phyloP scores from a whole-genome alignment of 345 rosid species.

The Carallia pectinifolia region DNA sequence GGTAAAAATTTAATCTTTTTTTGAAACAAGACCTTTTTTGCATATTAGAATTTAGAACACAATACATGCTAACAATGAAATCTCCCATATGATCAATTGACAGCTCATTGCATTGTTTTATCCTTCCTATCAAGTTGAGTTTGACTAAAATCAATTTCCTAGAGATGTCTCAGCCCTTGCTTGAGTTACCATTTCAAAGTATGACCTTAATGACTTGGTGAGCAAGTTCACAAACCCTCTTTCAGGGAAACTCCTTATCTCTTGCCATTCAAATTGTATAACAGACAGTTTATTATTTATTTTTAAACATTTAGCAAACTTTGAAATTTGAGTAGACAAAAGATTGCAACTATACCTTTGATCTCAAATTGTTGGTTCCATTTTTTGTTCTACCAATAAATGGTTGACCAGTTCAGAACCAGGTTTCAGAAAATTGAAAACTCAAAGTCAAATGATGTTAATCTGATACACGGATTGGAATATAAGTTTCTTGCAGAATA shows the following conservation, averaged over 20 bases:
- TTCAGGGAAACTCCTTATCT: not conserved
- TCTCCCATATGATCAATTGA: not conserved
- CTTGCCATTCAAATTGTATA: not conserved
- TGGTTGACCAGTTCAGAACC: too few species aligned
- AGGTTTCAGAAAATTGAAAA: constrained; percentile 16
- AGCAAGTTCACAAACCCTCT: not conserved
- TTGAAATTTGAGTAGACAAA: too few species aligned
- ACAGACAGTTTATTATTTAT: not conserved
- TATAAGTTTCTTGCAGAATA: not conserved
- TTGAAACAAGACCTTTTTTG: too few species aligned
- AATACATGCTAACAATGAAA: too few species aligned
- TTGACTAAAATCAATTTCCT: not conserved
- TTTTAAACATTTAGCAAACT: too few species aligned
- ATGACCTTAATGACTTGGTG: not conserved
- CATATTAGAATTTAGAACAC: too few species aligned
- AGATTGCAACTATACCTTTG: not conserved
- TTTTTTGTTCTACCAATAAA: not conserved
- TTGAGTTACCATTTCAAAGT: not conserved
- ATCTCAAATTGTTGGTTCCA: not conserved
- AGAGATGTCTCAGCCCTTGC: not conserved
- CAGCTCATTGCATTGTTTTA: too few species aligned
- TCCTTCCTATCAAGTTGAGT: not conserved
- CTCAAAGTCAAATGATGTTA: constrained; percentile 30
- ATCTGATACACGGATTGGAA: constrained; percentile 20
- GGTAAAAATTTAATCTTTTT: too few species aligned